Percentiles rank a stretch among this genome's conserved stretches.
Evolutionary conservation across 306 rosid genomes (phyloP).

Genomic region (Crotalaria pallida): DNA sequence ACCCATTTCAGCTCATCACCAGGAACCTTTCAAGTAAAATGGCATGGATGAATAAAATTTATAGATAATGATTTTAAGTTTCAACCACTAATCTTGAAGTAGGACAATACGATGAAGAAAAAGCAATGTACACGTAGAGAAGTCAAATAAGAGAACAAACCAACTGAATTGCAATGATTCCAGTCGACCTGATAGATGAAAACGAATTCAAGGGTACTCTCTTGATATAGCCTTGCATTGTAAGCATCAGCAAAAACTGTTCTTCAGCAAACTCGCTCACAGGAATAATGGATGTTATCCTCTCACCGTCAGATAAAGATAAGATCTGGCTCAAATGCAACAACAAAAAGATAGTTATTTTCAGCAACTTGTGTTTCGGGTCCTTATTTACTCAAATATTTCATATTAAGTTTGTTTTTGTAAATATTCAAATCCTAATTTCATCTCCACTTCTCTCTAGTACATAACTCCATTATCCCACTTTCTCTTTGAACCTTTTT

Average conservation of each 20-base stretch:
- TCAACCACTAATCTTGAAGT: not conserved
- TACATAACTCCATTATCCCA: not conserved
- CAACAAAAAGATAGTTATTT: not conserved
- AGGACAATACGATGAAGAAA: conserved; percentile 12
- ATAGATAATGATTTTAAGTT: conserved; percentile 1
- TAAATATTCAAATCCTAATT: not conserved
- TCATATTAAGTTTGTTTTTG: not conserved
- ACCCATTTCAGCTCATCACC: conserved; percentile 99
- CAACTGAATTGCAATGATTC: conserved; percentile 97
- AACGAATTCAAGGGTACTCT: conserved; percentile 84
- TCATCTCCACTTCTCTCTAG: not conserved
- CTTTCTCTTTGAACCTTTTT: not conserved
- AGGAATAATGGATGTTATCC: conserved; percentile 91
- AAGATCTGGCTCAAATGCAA: conserved; percentile 56
- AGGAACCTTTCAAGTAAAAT: conserved; percentile 59
- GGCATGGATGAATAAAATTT: conserved; percentile 22
- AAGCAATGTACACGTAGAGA: not conserved
- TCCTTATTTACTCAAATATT: not conserved
- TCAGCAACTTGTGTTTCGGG: not conserved
- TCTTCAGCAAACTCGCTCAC: conserved; percentile 86
- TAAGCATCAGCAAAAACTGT: conserved; percentile 86
- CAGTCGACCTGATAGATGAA: conserved; percentile 86
- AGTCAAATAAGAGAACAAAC: conserved; percentile 50
- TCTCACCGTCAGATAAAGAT: conserved; percentile 88
- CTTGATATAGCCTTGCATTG: conserved; percentile 90